phyloP scores from a whole-genome alignment of 345 rosid species.

The Garcia nutans region DNA sequence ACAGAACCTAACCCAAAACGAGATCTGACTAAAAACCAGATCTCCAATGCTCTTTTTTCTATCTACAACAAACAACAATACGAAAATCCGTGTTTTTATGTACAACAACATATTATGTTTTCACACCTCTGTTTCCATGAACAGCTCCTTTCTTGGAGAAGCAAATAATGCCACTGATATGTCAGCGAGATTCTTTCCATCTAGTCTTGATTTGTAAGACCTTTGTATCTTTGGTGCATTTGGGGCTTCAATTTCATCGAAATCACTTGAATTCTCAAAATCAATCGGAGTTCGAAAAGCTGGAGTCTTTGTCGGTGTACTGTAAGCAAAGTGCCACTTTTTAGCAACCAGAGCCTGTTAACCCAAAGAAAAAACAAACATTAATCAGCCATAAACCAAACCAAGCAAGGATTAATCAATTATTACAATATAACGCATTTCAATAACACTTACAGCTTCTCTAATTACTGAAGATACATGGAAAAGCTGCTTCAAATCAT shows the following conservation, averaged over 20 bases:
- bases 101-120: not conserved
- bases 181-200: slow-evolving; percentile 41
- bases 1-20: slow-evolving; percentile 14
- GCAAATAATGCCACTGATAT: slow-evolving; percentile 57
- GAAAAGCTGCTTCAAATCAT: slow-evolving; percentile 62
- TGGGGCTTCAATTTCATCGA: slow-evolving; percentile 56
- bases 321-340: slow-evolving; percentile 55
- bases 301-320: slow-evolving; percentile 61
- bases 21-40: not conserved
- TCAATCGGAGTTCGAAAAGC: slow-evolving; percentile 43
- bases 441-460: slow-evolving; percentile 63
- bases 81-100: too few species aligned
- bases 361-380: not conserved
- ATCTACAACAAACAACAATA: slow-evolving; percentile 20
- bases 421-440: too few species aligned
- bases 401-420: not conserved
- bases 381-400: not conserved
- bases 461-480: slow-evolving; percentile 59
- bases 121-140: slow-evolving; percentile 19
- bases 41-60: not conserved
- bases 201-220: slow-evolving; percentile 28
- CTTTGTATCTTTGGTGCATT: slow-evolving; percentile 53
- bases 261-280: slow-evolving; percentile 26
- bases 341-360: slow-evolving; percentile 63
- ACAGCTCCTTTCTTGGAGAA: slow-evolving; percentile 29